Base-by-base conservation (phyloP, 768 basidiomycete species). In the Kwoniella heveanensis region DNA sequence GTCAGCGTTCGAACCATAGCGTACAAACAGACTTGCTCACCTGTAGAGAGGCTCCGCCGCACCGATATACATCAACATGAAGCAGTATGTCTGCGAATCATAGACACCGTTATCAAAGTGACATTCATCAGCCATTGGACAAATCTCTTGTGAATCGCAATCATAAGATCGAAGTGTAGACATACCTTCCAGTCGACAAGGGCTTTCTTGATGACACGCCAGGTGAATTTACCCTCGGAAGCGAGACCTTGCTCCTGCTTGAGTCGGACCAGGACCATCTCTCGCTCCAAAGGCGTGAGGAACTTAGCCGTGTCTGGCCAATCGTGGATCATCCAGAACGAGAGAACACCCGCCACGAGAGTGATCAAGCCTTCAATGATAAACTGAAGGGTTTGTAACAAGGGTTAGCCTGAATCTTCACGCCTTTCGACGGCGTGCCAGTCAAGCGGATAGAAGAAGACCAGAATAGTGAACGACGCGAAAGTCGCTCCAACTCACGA, bases 21-120 rank as follows among this genome's bases (percentile, higher is more conserved):
- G n/a, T n/a, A n/a, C n/a, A n/a, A n/a, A n/a, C n/a, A n/a, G n/a
- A n/a, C n/a, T n/a, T n/a, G 59, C 70, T 64, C 37, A 74, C 68
- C 64, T 67, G 80, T 89, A 90, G 19, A 90, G 80, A 55, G 86
- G 85, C 75, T 88, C 86, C 26, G 88, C 83, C 29, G 87, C 82
- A 0, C 88, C 87, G 56, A 87, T 83, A 72, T 89, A 83, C 54
- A 82, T 77, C 54, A 77, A 54, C 76, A 76, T 74, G 53, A 80
- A 65, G 29, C 66, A 36, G 62, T 82, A 79, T 46, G 82, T 82
- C 66, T 68, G 26, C 32, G 13, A 5, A 13, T 32, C 32, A 32
- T 13, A n/a, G n/a, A n/a, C n/a, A n/a, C n/a, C n/a, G n/a, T n/a
- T n/a, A n/a, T n/a, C n/a, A n/a, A n/a, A n/a, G n/a, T n/a, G n/a